Evolutionary conservation across 192 early-diverging fungal genomes (phyloP), one percentile per base, ranked within the genome.

Genomic region (Backusella sp.): DNA sequence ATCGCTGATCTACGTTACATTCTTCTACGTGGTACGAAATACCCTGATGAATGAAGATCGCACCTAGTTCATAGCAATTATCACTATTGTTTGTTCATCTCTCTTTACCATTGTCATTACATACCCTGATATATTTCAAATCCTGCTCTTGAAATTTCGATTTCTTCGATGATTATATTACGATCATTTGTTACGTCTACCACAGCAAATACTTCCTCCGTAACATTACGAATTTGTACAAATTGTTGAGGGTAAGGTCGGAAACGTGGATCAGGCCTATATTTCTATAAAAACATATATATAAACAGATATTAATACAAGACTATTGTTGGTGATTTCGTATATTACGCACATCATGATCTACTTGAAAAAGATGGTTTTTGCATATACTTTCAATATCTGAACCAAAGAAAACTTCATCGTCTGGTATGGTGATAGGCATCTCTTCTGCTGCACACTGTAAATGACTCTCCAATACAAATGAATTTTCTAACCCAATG

Each of bases 401-500:
- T 1, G 26, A 56, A 17, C 79, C 84, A 79, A 86, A 86, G 21
- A 71, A 84, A 1, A 28, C 26, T 34, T 44, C 2, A 46, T 86
- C 84, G 5, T 17, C 26, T 36, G n/a, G 1, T 6, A 79, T 34
- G 12, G 76, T 34, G 26, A 86, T 71, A 8, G 74, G 83, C 37
- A 72, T 34, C 81, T 95, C 94, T 37, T 83, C 82, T 39, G 94
- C 93, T 3, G 94, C 92, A 70, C 94, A 95, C 39, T 90, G 90
- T 19, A 94, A 66, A 66, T 94, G 93, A 6, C 85, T 75, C 42
- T 90, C 90, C 0, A 86, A 30, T 2, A 86, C 39, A 28, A 87
- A 53, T 8, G 79, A 72, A 11, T 79, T 72, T 14, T 78, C 79
- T 5, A 82, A 35, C 3, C 89, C 75, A 6, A 94, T 71, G 26